Percentiles rank a stretch among this genome's conserved stretches.
phyloP scores from a whole-genome alignment of 371 early-diverging fungal species.

The Mortierella sp. region DNA sequence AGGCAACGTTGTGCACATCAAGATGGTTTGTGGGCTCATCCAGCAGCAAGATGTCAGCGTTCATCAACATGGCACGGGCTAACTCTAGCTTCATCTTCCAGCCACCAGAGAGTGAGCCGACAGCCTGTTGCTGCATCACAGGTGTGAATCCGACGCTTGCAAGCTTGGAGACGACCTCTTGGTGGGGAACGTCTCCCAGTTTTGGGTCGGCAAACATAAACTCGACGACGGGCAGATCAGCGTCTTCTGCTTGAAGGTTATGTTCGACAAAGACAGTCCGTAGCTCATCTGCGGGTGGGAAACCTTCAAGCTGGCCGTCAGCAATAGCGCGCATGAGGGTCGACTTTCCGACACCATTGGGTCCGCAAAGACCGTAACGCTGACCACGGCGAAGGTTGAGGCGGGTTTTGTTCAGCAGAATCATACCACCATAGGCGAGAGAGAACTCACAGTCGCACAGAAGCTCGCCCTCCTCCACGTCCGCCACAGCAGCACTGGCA shows the following conservation, averaged over 20 bases:
- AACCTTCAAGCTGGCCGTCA: constrained; percentile 82
- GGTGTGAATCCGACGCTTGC: constrained; percentile 38
- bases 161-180: constrained; percentile 30
- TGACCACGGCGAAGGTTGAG: constrained; percentile 84
- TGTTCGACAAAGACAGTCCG: constrained; percentile 84
- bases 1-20: constrained; percentile 86
- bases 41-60: constrained; percentile 87
- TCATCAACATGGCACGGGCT: constrained; percentile 85
- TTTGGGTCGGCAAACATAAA: constrained; percentile 52
- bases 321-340: constrained; percentile 91
- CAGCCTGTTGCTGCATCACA: constrained; percentile 40
- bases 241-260: constrained; percentile 81
- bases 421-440: constrained; percentile 88
- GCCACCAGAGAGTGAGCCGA: constrained; percentile 70
- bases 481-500: constrained; percentile 66
- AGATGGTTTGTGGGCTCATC: constrained; percentile 96
- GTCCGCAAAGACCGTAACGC: constrained; percentile 88
- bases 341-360: constrained; percentile 92
- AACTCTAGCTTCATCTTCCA: constrained; percentile 93
- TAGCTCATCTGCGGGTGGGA: constrained; percentile 81
- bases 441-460: constrained; percentile 87
- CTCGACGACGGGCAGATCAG: constrained; percentile 63
- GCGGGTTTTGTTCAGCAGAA: constrained; percentile 81
- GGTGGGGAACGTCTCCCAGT: constrained; percentile 25
- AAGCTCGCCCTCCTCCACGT: constrained; percentile 79